These are phyloP conservation scores for Neurospora intermedia DNA, from an alignment of 495 filamentous ascomycete genomes.

Conservation along the genomic window DNA sequence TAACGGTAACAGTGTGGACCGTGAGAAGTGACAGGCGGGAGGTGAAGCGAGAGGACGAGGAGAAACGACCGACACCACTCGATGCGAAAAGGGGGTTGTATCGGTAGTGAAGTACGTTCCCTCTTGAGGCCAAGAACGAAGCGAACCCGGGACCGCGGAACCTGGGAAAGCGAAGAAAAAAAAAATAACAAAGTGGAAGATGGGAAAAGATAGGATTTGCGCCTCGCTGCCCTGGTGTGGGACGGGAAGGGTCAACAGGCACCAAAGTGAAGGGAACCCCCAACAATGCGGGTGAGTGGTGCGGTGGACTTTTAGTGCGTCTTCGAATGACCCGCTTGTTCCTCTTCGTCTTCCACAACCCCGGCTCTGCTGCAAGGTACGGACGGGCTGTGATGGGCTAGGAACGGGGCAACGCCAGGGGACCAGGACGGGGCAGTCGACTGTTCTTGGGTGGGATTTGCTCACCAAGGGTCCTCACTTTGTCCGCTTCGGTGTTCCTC, in stretches of 20 bases:
- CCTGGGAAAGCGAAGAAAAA: neutral
- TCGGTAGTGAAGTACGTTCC: neutral
- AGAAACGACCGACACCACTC: neutral
- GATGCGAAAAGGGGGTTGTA: neutral
- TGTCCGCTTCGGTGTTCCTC: neutral
- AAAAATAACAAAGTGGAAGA: neutral
- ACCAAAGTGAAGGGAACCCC: neutral
- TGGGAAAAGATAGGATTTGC: neutral
- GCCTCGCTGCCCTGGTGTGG: neutral
- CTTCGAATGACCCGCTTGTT: neutral
- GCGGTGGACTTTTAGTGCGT: neutral
- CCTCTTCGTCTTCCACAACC: neutral
- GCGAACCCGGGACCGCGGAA: neutral
- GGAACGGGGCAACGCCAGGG: neutral
- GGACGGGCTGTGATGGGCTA: neutral
- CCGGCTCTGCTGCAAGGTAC: neutral
- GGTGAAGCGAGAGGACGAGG: neutral
- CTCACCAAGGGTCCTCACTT: neutral
- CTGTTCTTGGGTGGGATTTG: neutral
- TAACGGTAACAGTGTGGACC: neutral
- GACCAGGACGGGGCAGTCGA: neutral
- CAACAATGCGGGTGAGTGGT: neutral
- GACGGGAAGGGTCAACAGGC: neutral
- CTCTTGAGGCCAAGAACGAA: neutral
- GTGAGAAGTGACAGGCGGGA: neutral